Evolutionary conservation across 2,329 filamentous ascomycete genomes (phyloP), one percentile per base, ranked within the genome.

Genomic region (Acephala macrosclerotiorum): DNA sequence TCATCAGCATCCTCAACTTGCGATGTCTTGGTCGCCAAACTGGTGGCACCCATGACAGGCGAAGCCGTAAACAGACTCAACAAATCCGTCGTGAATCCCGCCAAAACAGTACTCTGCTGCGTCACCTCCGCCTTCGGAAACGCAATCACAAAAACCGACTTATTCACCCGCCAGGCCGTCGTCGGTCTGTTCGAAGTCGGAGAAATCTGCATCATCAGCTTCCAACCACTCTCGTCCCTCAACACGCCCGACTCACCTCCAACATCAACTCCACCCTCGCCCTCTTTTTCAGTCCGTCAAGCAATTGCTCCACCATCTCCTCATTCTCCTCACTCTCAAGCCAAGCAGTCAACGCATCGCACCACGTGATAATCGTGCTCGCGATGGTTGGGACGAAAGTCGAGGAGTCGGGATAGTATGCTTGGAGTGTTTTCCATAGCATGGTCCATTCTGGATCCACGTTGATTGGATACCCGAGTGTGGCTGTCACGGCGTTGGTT

Each of bases 361-460:
- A 77, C 78, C 81, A 85, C 1, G 76, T 71, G 25, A 79, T 75
- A 25, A 84, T 71, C 40, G 75, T 74, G 3, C 72, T 74, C n/a
- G 79, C 72, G 16, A 83, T 70, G 22, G 72, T 72, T 25, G 75
- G 68, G 11, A 81, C 77, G 14, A 85, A 76, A 36, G 76, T 74
- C 3, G 68, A 71, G 61, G 79, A 80, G 66, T 85, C 81, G 0
- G 77, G 68, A 70, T 81, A 84, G 55, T 74, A 70, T 2, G 60
- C 61, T 35, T 78, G 78, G 1, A 83, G 74, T 16, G 78, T 77
- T 14, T 76, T 73, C 56, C 80, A 70, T 16, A 84, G 74, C 55
- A 81, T 77, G 7, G 73, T 71, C 81, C 82, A 84, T 70, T 84
- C 79, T 0, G 81, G 81, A 7, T 80, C 75, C 42, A 80, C 73